A percentile compares a stretch with the other conserved stretches of the same genome.
Evolutionary conservation across 495 filamentous ascomycete genomes (phyloP).

Genomic region (Aspergillus nidulans): DNA sequence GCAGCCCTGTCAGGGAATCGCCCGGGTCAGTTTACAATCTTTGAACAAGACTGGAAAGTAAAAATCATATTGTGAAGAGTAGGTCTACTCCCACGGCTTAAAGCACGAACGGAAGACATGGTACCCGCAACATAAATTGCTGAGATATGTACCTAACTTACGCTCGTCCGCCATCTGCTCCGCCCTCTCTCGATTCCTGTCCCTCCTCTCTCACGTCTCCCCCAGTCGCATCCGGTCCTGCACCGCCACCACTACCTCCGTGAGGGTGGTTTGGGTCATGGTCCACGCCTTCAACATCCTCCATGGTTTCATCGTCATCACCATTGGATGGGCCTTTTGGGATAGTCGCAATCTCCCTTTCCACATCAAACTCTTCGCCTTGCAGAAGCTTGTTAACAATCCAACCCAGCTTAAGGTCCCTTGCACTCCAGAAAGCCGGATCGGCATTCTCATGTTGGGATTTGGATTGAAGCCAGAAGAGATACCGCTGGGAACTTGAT

Average conservation of each 20-base stretch:
- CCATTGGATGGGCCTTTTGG: slow-evolving; percentile 45
- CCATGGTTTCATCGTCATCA: slow-evolving; percentile 77
- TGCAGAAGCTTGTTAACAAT: slow-evolving; percentile 79
- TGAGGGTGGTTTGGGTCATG: slow-evolving; percentile 55
- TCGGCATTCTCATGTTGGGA: slow-evolving; percentile 71
- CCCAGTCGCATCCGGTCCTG: slow-evolving; percentile 79
- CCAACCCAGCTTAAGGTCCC: slow-evolving; percentile 76
- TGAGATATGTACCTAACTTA: slow-evolving; percentile 93
- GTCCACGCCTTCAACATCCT: slow-evolving; percentile 66
- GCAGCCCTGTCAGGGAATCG: slow-evolving; percentile 30
- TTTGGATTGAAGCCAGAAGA: slow-evolving; percentile 96
- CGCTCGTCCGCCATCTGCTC: slow-evolving; percentile 96
- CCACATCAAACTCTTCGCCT: slow-evolving; percentile 85
- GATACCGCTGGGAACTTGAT: slow-evolving; percentile 83
- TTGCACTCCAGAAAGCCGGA: slow-evolving; percentile 69
- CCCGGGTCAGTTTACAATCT: slow-evolving; percentile 11
- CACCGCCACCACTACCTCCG: slow-evolving; percentile 65
- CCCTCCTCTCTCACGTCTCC: slow-evolving; percentile 90
- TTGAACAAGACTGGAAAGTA: not conserved
- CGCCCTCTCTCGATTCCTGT: slow-evolving; percentile 78
- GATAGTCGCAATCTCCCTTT: slow-evolving; percentile 65
- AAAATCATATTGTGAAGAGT: slow-evolving; percentile 2
- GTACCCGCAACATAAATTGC: slow-evolving; percentile 15
- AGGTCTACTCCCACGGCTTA: slow-evolving; percentile 7
- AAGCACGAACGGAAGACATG: not conserved